Conservation (phyloP, 176 grass and related monocot species). For the Musa schizocarpa region DNA sequence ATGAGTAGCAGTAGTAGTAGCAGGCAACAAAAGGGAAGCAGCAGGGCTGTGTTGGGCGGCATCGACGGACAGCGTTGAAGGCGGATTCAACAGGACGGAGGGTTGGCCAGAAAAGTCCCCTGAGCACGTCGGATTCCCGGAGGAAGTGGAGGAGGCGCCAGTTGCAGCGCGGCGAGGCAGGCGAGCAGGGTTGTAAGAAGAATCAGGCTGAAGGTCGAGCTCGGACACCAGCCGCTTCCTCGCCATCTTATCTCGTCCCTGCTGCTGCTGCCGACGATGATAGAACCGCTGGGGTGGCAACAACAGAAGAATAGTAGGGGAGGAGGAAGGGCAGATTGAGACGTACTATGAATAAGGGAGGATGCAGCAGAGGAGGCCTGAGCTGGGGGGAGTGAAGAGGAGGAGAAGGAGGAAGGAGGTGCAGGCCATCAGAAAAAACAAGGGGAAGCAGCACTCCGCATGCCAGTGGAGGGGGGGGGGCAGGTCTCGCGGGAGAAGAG, state of each 20-base stretch:
- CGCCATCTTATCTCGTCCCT: conserved; percentile 37
- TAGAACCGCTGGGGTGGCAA: neutral
- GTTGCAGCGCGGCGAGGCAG: conserved; percentile 25
- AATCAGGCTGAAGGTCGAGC: conserved; percentile 39
- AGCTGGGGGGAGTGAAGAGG: neutral
- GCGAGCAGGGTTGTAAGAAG: conserved; percentile 23
- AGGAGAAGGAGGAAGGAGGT: conserved; percentile 6
- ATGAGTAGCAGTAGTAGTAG: neutral
- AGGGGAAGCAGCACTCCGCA: conserved; percentile 7
- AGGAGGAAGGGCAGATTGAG: neutral
- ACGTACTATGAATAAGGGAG: neutral
- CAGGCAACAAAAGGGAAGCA: conserved; percentile 18
- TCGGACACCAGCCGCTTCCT: conserved; percentile 73
- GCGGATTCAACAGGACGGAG: conserved; percentile 15
- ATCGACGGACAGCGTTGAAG: neutral
- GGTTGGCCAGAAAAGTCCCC: conserved; percentile 6
- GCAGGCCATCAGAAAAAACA: conserved; percentile 27
- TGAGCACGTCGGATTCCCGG: neutral
- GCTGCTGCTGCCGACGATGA: neutral
- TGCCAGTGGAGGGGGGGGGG: neutral
- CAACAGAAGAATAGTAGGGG: neutral
- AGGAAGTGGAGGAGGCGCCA: neutral
- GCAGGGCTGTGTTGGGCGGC: neutral
- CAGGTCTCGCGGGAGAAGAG: neutral
- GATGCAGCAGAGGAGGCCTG: neutral